These are phyloP conservation scores for Pinguiococcus pyrenoidosus DNA, from an alignment of 108 stramenopile genomes.

Conservation along the genomic window DNA sequence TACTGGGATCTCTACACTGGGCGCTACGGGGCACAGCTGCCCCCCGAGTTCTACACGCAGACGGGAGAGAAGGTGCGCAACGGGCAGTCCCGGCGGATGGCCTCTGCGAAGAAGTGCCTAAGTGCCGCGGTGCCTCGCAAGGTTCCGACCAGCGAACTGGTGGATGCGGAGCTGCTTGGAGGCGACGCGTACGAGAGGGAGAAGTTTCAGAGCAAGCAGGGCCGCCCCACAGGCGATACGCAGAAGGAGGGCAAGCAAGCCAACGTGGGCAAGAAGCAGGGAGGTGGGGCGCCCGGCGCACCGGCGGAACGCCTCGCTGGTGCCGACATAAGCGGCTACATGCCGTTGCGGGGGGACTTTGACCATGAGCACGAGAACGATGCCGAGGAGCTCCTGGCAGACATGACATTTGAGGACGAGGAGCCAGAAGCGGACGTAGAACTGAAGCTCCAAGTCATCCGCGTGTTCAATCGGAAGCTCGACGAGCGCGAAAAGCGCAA, in stretches of 20 bases:
- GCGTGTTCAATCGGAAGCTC: constrained; percentile 73
- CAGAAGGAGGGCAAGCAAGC: too few relatives aligned
- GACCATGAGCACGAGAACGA: constrained; percentile 92
- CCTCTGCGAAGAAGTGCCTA: constrained; percentile 1
- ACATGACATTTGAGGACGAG: constrained; percentile 70
- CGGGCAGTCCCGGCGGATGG: not conserved
- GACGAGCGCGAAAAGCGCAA: constrained; percentile 71
- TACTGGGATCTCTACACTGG: constrained; percentile 6
- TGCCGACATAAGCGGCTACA: constrained; percentile 13
- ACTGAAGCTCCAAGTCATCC: constrained; percentile 65
- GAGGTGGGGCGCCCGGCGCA: too few relatives aligned
- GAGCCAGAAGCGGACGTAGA: constrained; percentile 59
- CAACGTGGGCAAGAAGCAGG: too few relatives aligned
- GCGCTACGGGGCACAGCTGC: not conserved
- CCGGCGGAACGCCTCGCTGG: too few relatives aligned
- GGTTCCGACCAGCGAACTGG: too few relatives aligned
- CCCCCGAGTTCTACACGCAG: not conserved
- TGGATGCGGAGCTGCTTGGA: too few relatives aligned
- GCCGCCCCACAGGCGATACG: too few relatives aligned
- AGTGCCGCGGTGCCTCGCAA: too few relatives aligned
- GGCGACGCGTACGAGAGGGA: too few relatives aligned
- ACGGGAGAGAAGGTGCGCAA: not conserved
- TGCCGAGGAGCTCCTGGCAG: constrained; percentile 67
- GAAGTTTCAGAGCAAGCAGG: too few relatives aligned
- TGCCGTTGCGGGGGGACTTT: constrained; percentile 66